Conservation (phyloP, 345 rosid species). For the Arabidopsis thaliana region TAIR10.1 NC_003074.8:1997501-1998000, state of each 20-base stretch:
- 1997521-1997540: slow-evolving; percentile 25
- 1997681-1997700: neutral
- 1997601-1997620: slow-evolving; percentile 33
- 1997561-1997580: slow-evolving; percentile 37
- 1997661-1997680: neutral
- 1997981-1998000: slow-evolving; percentile 19
- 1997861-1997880: slow-evolving; percentile 1
- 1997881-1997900: neutral
- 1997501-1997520: slow-evolving; percentile 1
- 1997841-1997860: neutral
- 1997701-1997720: neutral
- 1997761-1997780: neutral
- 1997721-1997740: neutral
- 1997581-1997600: slow-evolving; percentile 42
- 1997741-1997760: neutral
- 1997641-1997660: neutral
- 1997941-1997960: slow-evolving; percentile 23
- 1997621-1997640: slow-evolving; percentile 12
- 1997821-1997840: neutral
- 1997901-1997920: neutral
- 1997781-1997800: neutral
- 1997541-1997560: slow-evolving; percentile 43
- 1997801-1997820: neutral
- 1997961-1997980: slow-evolving; percentile 21
- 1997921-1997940: neutral